Evolutionary conservation across 306 rosid species (phyloP).

Genomic region (Lathyrus aphaca): DNA sequence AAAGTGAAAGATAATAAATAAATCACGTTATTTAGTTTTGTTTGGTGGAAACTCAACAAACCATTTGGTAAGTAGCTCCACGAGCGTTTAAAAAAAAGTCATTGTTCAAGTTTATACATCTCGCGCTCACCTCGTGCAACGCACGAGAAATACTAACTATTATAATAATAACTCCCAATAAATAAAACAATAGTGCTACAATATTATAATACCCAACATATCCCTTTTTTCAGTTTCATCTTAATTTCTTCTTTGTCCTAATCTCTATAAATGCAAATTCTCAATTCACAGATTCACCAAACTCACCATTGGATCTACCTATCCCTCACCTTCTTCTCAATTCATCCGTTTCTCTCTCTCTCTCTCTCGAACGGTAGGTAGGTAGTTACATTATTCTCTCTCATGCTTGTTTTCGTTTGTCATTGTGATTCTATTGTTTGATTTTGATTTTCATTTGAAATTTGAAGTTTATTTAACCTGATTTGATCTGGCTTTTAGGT

Average conservation of each 20-base stretch:
- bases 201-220: neutral
- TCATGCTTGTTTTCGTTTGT: neutral
- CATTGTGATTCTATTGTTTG: neutral
- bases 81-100: too few relatives aligned
- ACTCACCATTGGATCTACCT: slow-evolving; percentile 27
- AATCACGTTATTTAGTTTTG: too few relatives aligned
- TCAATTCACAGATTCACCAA: slow-evolving; percentile 2
- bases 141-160: neutral
- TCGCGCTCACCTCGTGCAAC: slow-evolving; percentile 14
- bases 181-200: neutral
- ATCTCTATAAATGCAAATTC: neutral
- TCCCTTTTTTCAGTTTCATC: neutral
- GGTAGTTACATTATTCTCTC: neutral
- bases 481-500: slow-evolving; percentile 34
- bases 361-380: slow-evolving; percentile 33
- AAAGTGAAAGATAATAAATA: too few relatives aligned
- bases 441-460: slow-evolving; percentile 33
- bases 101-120: slow-evolving; percentile 12
- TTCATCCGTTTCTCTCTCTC: slow-evolving; percentile 36
- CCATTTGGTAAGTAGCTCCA: too few relatives aligned
- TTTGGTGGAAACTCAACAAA: too few relatives aligned
- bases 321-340: slow-evolving; percentile 24
- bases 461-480: slow-evolving; percentile 35
- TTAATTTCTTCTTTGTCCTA: neutral
- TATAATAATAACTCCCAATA: neutral